Evolutionary conservation across 2,329 filamentous ascomycete species (phyloP).

Genomic region (Fusarium chaquense): DNA sequence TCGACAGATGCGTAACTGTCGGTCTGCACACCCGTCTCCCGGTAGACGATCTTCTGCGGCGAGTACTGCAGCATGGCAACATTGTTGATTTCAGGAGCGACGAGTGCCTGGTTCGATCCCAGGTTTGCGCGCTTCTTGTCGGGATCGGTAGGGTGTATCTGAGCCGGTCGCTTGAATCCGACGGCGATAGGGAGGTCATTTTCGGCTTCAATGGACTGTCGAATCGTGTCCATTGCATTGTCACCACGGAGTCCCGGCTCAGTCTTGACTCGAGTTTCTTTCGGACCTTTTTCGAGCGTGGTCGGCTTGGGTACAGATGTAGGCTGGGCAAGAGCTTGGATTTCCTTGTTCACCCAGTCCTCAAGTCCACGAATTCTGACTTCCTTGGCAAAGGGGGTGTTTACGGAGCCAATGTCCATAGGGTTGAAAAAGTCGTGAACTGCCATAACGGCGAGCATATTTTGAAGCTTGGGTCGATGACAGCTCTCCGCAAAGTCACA

Average conservation of each 20-base stretch:
- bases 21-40: slow-evolving; percentile 15
- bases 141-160: not conserved
- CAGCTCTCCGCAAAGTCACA: accelerated
- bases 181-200: accelerated
- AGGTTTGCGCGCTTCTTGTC: not conserved
- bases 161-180: slow-evolving; percentile 5
- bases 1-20: not conserved
- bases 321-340: not conserved
- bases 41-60: not conserved
- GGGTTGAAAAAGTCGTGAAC: too few relatives aligned
- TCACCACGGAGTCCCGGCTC: not conserved
- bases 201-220: slow-evolving; percentile 2
- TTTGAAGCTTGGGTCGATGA: not conserved
- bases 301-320: not conserved
- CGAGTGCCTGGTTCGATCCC: not conserved
- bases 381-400: not conserved
- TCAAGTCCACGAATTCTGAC: not conserved
- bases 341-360: slow-evolving; percentile 12
- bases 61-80: not conserved
- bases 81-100: not conserved
- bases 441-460: slow-evolving; percentile 12
- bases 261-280: not conserved
- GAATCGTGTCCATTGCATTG: not conserved
- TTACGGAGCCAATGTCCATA: too few relatives aligned
- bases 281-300: not conserved